phyloP scores from a whole-genome alignment of 2,329 filamentous ascomycete genomes.

The Fusarium albosuccineum region DNA sequence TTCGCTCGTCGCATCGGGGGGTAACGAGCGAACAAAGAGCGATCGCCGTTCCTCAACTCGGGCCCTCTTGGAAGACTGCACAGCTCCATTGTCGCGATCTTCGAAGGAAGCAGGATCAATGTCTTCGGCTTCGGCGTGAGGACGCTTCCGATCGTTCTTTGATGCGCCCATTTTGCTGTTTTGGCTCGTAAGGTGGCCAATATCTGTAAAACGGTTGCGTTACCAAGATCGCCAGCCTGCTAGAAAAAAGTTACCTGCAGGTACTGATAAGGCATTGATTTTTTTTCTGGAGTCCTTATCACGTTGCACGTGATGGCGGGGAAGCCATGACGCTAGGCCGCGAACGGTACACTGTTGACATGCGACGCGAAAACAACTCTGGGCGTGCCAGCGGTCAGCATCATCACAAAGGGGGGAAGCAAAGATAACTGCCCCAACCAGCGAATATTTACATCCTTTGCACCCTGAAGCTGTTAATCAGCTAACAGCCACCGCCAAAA shows the following conservation, averaged over 20 bases:
- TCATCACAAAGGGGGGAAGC: slow-evolving; percentile 12
- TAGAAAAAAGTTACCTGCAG: slow-evolving; percentile 40
- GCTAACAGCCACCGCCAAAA: slow-evolving; percentile 44
- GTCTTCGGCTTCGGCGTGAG: slow-evolving; percentile 51
- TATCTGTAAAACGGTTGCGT: neutral
- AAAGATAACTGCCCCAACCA: slow-evolving; percentile 3
- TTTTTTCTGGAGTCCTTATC: slow-evolving; percentile 34
- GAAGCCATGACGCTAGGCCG: slow-evolving; percentile 44
- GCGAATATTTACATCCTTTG: slow-evolving; percentile 16
- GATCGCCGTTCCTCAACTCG: slow-evolving; percentile 74
- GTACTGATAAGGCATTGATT: slow-evolving; percentile 26
- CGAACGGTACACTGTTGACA: slow-evolving; percentile 52
- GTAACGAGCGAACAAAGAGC: slow-evolving; percentile 91
- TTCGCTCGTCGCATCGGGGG: slow-evolving; percentile 82
- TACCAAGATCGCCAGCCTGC: neutral
- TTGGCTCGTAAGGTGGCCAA: too few relatives aligned
- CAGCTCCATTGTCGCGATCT: slow-evolving; percentile 49
- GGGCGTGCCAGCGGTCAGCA: too few relatives aligned
- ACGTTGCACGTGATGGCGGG: slow-evolving; percentile 54
- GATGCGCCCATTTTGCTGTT: slow-evolving; percentile 45
- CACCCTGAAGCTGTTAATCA: slow-evolving; percentile 16
- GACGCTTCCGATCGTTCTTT: slow-evolving; percentile 53
- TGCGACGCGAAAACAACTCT: slow-evolving; percentile 43
- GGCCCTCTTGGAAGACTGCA: slow-evolving; percentile 64
- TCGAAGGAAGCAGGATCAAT: slow-evolving; percentile 47